Evolutionary conservation across 2,329 filamentous ascomycete genomes (phyloP).

Genomic region (Alternaria alternata): DNA sequence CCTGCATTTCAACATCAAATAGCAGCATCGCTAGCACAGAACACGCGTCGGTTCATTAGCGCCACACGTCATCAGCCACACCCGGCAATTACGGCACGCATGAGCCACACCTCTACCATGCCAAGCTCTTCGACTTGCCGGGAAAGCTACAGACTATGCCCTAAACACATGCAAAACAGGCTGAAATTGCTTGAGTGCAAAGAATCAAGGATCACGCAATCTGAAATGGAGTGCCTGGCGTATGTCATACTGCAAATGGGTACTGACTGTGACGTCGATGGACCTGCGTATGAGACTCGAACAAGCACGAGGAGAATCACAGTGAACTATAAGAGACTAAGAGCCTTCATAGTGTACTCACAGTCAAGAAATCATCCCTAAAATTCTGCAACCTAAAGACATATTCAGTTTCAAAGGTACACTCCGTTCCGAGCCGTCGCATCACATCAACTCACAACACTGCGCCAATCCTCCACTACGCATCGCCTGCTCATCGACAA

Average conservation of each 20-base stretch:
- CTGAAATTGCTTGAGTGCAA: neutral
- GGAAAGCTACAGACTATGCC: neutral
- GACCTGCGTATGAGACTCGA: no score
- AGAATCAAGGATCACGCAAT: neutral
- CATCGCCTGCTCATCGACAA: no score
- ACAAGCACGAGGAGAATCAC: neutral
- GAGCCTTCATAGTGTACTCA: no score
- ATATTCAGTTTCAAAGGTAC: no score
- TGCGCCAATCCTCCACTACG: no score
- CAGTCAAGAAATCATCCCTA: no score
- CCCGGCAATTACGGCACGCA: slow-evolving; percentile 1
- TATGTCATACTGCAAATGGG: neutral
- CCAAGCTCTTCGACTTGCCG: neutral
- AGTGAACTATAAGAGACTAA: neutral
- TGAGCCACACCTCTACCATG: slow-evolving; percentile 1
- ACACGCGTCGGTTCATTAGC: slow-evolving; percentile 1
- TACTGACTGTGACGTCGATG: neutral
- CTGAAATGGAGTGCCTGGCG: neutral
- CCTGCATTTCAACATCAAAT: no score
- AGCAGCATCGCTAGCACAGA: neutral
- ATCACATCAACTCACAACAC: no score
- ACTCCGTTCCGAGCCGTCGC: no score
- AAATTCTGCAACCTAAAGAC: no score
- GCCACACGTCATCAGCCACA: slow-evolving; percentile 7
- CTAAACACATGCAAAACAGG: neutral